These are phyloP conservation scores for Medicago ruthenica DNA, from an alignment of 306 rosid genomes.

Conservation along the genomic window DNA sequence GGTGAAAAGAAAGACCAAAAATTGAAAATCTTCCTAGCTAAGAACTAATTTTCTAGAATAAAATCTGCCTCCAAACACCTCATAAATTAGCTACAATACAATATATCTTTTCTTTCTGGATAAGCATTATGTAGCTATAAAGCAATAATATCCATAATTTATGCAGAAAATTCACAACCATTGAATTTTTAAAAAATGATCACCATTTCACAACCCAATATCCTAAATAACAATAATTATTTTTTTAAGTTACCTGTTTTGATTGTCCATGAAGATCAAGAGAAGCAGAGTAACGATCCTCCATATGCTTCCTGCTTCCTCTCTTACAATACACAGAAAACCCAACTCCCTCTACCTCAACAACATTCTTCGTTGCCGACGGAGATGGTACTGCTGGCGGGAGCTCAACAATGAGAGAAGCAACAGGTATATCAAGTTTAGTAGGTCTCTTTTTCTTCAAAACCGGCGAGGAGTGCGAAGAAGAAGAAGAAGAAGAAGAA, in stretches of 20 bases:
- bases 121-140: background rate
- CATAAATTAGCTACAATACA: too few relatives aligned
- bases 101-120: too few relatives aligned
- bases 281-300: slow-evolving; percentile 80
- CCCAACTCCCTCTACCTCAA: slow-evolving; percentile 64
- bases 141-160: too few relatives aligned
- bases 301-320: slow-evolving; percentile 85
- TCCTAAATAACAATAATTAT: too few relatives aligned
- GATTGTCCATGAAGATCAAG: slow-evolving; percentile 67
- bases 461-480: too few relatives aligned
- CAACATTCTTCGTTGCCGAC: slow-evolving; percentile 48
- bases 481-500: too few relatives aligned
- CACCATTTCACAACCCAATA: slow-evolving; percentile 6
- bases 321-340: slow-evolving; percentile 77
- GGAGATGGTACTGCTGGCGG: slow-evolving; percentile 41
- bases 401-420: slow-evolving; percentile 45
- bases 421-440: slow-evolving; percentile 71
- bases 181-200: background rate
- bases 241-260: slow-evolving; percentile 45
- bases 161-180: slow-evolving; percentile 1
- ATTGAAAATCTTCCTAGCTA: too few relatives aligned
- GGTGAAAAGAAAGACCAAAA: too few relatives aligned
- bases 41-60: too few relatives aligned
- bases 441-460: slow-evolving; percentile 76
- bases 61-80: too few relatives aligned